phyloP scores from a whole-genome alignment of 1,284 basidiomycete genomes.

The Ganoderma resinaceum region DNA sequence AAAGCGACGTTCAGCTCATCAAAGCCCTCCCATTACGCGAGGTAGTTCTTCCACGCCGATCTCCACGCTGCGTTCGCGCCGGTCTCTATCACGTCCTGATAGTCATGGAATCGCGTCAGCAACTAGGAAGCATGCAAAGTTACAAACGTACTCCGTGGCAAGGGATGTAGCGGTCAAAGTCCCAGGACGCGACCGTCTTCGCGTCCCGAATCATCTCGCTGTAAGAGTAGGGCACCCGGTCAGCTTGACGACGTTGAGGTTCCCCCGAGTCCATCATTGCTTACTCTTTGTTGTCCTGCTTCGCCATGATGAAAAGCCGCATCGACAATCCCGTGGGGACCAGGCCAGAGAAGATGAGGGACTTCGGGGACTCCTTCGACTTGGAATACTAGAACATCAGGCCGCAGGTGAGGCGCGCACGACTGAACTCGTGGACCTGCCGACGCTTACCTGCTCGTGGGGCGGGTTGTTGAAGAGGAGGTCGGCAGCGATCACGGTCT shows the following conservation, averaged over 20 bases:
- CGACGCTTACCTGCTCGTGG: constrained; percentile 65
- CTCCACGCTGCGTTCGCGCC: constrained; percentile 78
- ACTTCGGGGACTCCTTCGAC: constrained; percentile 54
- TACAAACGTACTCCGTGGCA: constrained; percentile 81
- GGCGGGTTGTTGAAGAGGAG: constrained; percentile 90
- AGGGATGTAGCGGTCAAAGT: constrained; percentile 90
- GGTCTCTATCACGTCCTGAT: constrained; percentile 82
- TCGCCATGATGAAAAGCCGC: constrained; percentile 58
- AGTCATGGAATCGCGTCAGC: background rate
- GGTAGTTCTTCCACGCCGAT: constrained; percentile 45
- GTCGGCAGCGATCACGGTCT: constrained; percentile 88
- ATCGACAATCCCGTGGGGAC: constrained; percentile 66
- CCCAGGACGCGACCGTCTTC: constrained; percentile 79
- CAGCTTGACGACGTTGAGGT: constrained; percentile 3
- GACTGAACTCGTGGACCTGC: too few relatives aligned
- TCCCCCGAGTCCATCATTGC: constrained; percentile 34
- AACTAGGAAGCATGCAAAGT: background rate
- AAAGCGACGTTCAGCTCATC: background rate
- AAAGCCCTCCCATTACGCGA: constrained; percentile 29
- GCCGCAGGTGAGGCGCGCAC: background rate
- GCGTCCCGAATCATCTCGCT: constrained; percentile 81
- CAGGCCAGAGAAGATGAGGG: constrained; percentile 52
- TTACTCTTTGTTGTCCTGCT: constrained; percentile 69
- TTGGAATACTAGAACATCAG: constrained; percentile 50
- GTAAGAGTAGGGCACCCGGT: background rate